Percentiles rank a stretch among this genome's conserved stretches.
These are phyloP conservation scores for Volvox reticuliferus DNA, from an alignment of 139 green algal genomes.

Conservation along the genomic window DNA sequence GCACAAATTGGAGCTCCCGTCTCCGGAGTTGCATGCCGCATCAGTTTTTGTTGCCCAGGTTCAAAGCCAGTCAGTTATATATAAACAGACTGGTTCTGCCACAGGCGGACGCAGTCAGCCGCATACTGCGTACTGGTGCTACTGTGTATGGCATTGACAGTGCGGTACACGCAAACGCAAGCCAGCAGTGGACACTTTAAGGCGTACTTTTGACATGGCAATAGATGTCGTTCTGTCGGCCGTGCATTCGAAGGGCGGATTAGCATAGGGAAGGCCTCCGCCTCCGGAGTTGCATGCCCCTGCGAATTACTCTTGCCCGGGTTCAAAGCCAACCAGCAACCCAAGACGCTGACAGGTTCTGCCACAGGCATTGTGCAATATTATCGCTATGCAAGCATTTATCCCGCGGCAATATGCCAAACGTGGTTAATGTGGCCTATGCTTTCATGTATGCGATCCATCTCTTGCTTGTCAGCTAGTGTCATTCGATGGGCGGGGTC, in stretches of 20 bases:
- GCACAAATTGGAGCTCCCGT: neutral
- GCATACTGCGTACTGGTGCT: too few relatives aligned
- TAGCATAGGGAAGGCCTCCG: neutral
- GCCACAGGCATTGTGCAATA: neutral
- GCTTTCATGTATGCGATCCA: too few relatives aligned
- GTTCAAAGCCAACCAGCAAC: constrained; percentile 15
- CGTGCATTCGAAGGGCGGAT: constrained; percentile 15
- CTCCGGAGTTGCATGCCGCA: constrained; percentile 38
- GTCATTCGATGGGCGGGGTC: constrained; percentile 27
- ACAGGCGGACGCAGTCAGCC: neutral
- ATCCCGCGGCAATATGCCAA: too few relatives aligned
- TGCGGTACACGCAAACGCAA: too few relatives aligned
- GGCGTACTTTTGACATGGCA: too few relatives aligned
- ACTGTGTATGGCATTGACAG: too few relatives aligned
- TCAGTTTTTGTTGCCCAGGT: constrained; percentile 1
- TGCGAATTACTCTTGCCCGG: constrained; percentile 9
- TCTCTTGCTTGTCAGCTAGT: neutral
- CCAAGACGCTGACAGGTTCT: neutral
- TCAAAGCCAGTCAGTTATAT: constrained; percentile 1
- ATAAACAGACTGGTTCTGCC: constrained; percentile 22
- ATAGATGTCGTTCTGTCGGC: neutral
- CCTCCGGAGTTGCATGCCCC: constrained; percentile 37
- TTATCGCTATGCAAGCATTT: too few relatives aligned
- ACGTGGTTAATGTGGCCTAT: too few relatives aligned
- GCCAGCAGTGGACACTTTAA: too few relatives aligned